phyloP scores from a whole-genome alignment of 108 stramenopile species.

The Cyclotella baltica region DNA sequence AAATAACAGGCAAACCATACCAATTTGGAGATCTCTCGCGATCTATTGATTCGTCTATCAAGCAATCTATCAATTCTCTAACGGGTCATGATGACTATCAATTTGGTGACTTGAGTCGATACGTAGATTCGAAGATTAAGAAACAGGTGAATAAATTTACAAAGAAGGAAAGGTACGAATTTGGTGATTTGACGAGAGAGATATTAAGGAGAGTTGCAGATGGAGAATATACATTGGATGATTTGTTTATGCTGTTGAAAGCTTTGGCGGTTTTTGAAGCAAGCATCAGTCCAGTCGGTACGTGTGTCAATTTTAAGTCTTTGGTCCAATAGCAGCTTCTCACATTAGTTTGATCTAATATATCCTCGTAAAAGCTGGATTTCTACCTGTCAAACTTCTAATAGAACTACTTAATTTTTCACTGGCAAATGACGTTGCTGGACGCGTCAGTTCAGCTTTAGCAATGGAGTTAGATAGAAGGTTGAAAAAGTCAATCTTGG shows the following conservation, averaged over 20 bases:
- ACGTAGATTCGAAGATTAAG: slow-evolving; percentile 25
- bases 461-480: slow-evolving; percentile 49
- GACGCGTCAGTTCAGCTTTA: slow-evolving; percentile 27
- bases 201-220: slow-evolving; percentile 30
- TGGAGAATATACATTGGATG: slow-evolving; percentile 47
- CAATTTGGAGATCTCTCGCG: slow-evolving; percentile 53
- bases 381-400: slow-evolving; percentile 43
- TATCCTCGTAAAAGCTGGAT: slow-evolving; percentile 19
- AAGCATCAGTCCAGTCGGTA: slow-evolving; percentile 46
- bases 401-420: slow-evolving; percentile 45
- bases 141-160: slow-evolving; percentile 40
- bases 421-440: slow-evolving; percentile 41
- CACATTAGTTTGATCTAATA: not conserved
- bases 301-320: not conserved
- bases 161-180: slow-evolving; percentile 48
- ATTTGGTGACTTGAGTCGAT: slow-evolving; percentile 42
- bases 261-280: slow-evolving; percentile 44
- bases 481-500: slow-evolving; percentile 47
- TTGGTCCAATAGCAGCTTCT: not conserved
- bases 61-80: slow-evolving; percentile 34
- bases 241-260: slow-evolving; percentile 49
- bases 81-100: slow-evolving; percentile 53
- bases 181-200: slow-evolving; percentile 52
- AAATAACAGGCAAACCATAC: slow-evolving; percentile 49
- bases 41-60: slow-evolving; percentile 36